These are phyloP conservation scores for Tylopilus rubrobrunneus DNA, from an alignment of 768 basidiomycete genomes.

Conservation along the genomic window DNA sequence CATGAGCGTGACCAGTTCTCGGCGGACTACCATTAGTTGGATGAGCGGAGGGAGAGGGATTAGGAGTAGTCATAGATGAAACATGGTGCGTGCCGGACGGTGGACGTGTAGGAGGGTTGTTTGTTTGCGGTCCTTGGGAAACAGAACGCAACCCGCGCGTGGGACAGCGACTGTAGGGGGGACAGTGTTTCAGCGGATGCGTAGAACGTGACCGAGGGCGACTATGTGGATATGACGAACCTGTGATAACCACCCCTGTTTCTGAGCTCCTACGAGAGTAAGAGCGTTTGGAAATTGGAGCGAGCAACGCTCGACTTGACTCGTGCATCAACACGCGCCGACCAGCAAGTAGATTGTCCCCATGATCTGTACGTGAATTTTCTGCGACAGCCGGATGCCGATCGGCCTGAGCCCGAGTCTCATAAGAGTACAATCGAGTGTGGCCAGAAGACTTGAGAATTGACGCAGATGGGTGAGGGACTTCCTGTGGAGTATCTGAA, in stretches of 20 bases:
- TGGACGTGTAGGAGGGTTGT: constrained; percentile 24
- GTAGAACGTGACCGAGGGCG: constrained; percentile 27
- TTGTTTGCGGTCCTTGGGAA: constrained; percentile 25
- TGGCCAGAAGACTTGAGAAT: constrained; percentile 21
- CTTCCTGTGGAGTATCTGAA: constrained; percentile 28
- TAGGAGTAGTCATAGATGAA: constrained; percentile 6
- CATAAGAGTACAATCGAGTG: constrained; percentile 20
- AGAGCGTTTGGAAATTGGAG: constrained; percentile 16
- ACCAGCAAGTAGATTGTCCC: constrained; percentile 18
- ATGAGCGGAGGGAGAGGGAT: constrained; percentile 19
- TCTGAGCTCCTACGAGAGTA: constrained; percentile 27
- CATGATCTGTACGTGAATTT: constrained; percentile 24
- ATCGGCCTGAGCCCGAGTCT: constrained; percentile 24
- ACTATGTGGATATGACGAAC: constrained; percentile 12
- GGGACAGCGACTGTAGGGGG: constrained; percentile 28
- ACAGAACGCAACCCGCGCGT: constrained; percentile 26
- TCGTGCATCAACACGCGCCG: constrained; percentile 29
- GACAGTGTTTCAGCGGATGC: constrained; percentile 13
- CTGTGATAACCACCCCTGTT: constrained; percentile 12
- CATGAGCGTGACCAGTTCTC: constrained; percentile 11
- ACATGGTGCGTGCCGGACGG: constrained; percentile 17
- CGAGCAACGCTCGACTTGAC: constrained; percentile 18
- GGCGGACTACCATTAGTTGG: constrained; percentile 12
- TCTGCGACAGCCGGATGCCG: constrained; percentile 15
- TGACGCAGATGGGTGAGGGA: constrained; percentile 21